Evolutionary conservation across 805 yeast genomes (phyloP), one percentile per base, ranked within the genome.

Genomic region (Candida peoriensis): DNA sequence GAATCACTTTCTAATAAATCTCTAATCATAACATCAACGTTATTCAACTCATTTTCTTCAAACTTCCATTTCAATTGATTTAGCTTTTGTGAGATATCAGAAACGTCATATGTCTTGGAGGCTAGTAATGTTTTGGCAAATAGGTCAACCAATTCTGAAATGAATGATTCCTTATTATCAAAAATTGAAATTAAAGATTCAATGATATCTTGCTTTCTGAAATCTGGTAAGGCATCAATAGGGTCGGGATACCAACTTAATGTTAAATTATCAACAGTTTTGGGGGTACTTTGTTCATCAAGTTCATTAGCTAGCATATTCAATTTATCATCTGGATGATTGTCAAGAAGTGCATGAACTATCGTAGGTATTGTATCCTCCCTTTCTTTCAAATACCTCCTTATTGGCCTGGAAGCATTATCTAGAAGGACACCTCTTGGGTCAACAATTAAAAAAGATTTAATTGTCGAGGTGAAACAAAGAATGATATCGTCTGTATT

Each of bases 181-280:
- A 77, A 82, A 1, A 87, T 73, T 2, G 89, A 76, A 3, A 83
- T 67, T 21, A 87, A 62, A 0, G 86, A 74, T 43, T 78, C 87
- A 16, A 87, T 76, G 5, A 79, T 71, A 49, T 85, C 95, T 27
- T 74, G 71, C 40, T 75, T 74, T 29, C 74, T 70, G 60, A 83
- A 87, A 55, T 86, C 95, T 0, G 89, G 85, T n/a, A 88, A 70
- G 0, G 96, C 94, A 60, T 87, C 96, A 12, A 84, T 70, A 0
- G 96, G 96, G 46, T 85, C 95, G 0, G 96, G 96, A 8, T 57
- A 55, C 96, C 96, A 86, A 30, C 71, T 63, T 3, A 76, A 49
- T 25, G 43, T 40, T 8, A 47, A 22, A 14, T 45, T 41, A 20
- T 45, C 37, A 7, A 38, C 26, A 2, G 48, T 42, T 5, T 49